Percentiles rank a stretch among this genome's conserved stretches.
Conservation (phyloP, 352 stramenopile species). For the Phytopythium chamaehyphon region DNA sequence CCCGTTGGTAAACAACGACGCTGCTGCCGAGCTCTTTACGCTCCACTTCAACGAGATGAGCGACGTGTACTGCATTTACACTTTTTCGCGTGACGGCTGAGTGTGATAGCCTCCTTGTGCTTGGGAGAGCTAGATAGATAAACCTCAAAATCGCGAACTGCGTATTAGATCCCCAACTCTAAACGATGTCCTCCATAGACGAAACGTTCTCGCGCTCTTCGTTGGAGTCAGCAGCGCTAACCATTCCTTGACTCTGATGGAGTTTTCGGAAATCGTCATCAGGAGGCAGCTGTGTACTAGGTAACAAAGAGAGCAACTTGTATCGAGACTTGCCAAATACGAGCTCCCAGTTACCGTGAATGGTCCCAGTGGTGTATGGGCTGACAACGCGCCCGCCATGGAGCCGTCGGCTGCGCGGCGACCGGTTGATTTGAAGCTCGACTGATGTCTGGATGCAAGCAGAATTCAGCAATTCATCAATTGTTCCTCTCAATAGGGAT, state of each 20-base stretch:
- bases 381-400: slow-evolving; percentile 50
- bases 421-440: slow-evolving; percentile 79
- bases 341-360: slow-evolving; percentile 76
- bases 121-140: no score
- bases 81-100: slow-evolving; percentile 34
- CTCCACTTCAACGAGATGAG: slow-evolving; percentile 90
- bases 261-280: not conserved
- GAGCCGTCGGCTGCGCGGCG: slow-evolving; percentile 36
- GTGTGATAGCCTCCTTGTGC: not conserved
- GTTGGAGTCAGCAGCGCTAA: no score
- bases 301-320: slow-evolving; percentile 57
- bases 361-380: slow-evolving; percentile 54
- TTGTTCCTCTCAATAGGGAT: no score
- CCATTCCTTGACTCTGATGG: not conserved
- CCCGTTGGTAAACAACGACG: slow-evolving; percentile 64
- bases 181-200: slow-evolving; percentile 6
- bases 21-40: slow-evolving; percentile 65
- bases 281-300: slow-evolving; percentile 37
- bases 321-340: slow-evolving; percentile 62
- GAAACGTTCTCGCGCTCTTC: not conserved
- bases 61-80: slow-evolving; percentile 87
- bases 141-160: no score
- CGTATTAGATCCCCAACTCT: not conserved
- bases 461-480: no score
- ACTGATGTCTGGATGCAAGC: slow-evolving; percentile 76